Percentiles rank a stretch among this genome's conserved stretches.
phyloP scores from a whole-genome alignment of 768 basidiomycete genomes.

The Sporobolomyces phaffii region DNA sequence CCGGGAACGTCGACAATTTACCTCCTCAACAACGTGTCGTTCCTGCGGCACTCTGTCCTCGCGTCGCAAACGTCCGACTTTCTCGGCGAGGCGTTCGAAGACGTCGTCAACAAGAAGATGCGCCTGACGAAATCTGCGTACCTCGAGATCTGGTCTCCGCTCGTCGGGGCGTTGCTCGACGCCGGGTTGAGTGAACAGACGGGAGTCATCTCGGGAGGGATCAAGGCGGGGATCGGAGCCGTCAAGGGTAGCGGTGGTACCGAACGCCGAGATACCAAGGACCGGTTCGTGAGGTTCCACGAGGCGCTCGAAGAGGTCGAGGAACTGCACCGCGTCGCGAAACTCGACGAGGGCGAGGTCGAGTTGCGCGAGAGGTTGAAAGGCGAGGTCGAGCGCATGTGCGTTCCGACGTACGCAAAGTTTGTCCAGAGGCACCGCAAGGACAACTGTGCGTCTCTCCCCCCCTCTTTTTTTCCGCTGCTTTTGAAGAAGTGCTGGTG shows the following conservation, averaged over 20 bases:
- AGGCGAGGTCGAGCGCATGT: slow-evolving; percentile 41
- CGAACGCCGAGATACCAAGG: slow-evolving; percentile 40
- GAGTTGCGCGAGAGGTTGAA: slow-evolving; percentile 40
- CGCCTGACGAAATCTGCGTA: slow-evolving; percentile 36
- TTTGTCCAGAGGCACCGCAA: slow-evolving; percentile 33
- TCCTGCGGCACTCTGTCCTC: slow-evolving; percentile 38
- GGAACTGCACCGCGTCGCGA: slow-evolving; percentile 29
- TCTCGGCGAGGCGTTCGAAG: slow-evolving; percentile 38
- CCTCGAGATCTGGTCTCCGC: slow-evolving; percentile 41
- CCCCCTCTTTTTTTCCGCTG: background rate
- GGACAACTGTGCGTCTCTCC: slow-evolving; percentile 30
- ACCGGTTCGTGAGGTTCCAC: slow-evolving; percentile 42
- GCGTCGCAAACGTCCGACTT: slow-evolving; percentile 37
- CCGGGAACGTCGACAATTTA: slow-evolving; percentile 36
- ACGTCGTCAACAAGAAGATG: slow-evolving; percentile 41
- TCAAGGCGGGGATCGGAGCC: slow-evolving; percentile 38
- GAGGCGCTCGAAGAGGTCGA: slow-evolving; percentile 42
- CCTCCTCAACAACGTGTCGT: slow-evolving; percentile 42
- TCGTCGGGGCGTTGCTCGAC: slow-evolving; percentile 41
- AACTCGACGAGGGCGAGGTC: slow-evolving; percentile 34
- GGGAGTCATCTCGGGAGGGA: slow-evolving; percentile 29
- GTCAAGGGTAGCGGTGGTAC: slow-evolving; percentile 34
- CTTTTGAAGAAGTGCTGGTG: background rate
- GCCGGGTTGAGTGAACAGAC: slow-evolving; percentile 38
- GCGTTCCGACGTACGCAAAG: slow-evolving; percentile 40